These are phyloP conservation scores for Ascochyta lentis DNA, from an alignment of 2,329 filamentous ascomycete genomes.

Conservation along the genomic window DNA sequence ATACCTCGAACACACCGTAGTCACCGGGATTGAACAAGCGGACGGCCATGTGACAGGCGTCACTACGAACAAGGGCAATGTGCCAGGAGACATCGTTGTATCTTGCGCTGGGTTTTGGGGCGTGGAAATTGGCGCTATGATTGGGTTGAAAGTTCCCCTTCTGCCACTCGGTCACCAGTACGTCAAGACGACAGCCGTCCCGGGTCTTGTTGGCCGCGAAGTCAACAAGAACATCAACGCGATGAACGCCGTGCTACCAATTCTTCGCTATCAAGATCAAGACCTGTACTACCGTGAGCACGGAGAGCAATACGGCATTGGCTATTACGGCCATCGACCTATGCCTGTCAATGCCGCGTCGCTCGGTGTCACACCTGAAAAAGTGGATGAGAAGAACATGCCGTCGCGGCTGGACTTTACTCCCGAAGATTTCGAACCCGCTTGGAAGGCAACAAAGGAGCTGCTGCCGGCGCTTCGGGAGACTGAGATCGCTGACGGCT, in stretches of 20 bases:
- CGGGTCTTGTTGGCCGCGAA: slow-evolving; percentile 52
- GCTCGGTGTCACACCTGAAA: slow-evolving; percentile 59
- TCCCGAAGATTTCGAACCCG: slow-evolving; percentile 64
- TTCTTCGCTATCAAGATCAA: slow-evolving; percentile 67
- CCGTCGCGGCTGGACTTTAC: slow-evolving; percentile 69
- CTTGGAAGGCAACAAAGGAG: slow-evolving; percentile 63
- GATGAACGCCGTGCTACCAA: slow-evolving; percentile 60
- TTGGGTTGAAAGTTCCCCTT: slow-evolving; percentile 63
- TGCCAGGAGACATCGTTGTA: slow-evolving; percentile 66
- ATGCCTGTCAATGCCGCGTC: slow-evolving; percentile 65
- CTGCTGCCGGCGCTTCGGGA: slow-evolving; percentile 61
- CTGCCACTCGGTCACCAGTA: slow-evolving; percentile 70
- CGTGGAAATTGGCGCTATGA: slow-evolving; percentile 69
- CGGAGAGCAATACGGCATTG: slow-evolving; percentile 67
- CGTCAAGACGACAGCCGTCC: slow-evolving; percentile 65
- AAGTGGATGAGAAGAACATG: slow-evolving; percentile 67
- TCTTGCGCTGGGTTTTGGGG: slow-evolving; percentile 72
- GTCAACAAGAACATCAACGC: slow-evolving; percentile 53
- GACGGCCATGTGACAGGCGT: slow-evolving; percentile 64
- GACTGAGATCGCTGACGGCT: slow-evolving; percentile 63
- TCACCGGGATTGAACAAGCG: slow-evolving; percentile 62
- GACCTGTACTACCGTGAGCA: slow-evolving; percentile 71
- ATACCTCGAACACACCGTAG: slow-evolving; percentile 63
- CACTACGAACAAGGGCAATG: slow-evolving; percentile 54
- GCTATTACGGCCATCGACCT: slow-evolving; percentile 68